Conservation (phyloP, 139 green algal genomes). For the Volvox reticuliferus region DNA sequence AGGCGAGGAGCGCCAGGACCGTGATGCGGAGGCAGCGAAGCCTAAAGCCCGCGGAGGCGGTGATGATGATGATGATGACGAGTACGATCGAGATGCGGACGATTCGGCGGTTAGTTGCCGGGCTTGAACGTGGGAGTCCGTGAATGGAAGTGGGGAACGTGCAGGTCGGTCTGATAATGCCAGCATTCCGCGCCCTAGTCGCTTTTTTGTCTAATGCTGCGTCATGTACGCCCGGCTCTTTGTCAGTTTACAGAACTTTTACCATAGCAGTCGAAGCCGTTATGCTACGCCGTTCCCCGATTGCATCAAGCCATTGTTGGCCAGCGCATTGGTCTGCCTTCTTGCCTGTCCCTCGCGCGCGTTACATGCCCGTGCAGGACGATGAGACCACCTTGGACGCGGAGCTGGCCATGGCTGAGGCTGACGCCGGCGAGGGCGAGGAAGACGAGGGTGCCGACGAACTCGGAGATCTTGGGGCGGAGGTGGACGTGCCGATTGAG, state of each 20-base stretch:
- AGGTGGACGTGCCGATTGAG: slow-evolving; percentile 91
- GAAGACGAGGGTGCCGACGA: slow-evolving; percentile 65
- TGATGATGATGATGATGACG: slow-evolving; percentile 14
- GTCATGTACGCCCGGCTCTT: no score
- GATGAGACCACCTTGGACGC: slow-evolving; percentile 82
- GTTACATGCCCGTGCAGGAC: slow-evolving; percentile 52
- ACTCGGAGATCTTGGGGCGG: slow-evolving; percentile 78
- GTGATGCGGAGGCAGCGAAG: neutral
- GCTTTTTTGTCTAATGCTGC: no score
- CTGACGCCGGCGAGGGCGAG: slow-evolving; percentile 45
- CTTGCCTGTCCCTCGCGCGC: no score
- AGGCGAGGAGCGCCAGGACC: neutral
- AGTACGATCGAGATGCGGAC: slow-evolving; percentile 9
- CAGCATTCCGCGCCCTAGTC: no score
- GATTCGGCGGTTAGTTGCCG: slow-evolving; percentile 13
- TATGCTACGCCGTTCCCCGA: no score
- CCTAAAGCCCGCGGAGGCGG: neutral
- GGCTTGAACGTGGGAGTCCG: no score
- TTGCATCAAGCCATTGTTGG: no score
- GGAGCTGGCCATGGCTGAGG: slow-evolving; percentile 62
- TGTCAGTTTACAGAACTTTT: no score
- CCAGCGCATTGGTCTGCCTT: no score
- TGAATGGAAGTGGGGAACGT: no score
- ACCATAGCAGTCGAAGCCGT: no score
- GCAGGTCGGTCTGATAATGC: no score